phyloP scores from a whole-genome alignment of 2,329 filamentous ascomycete species.

The Laburnicola sp. region DNA sequence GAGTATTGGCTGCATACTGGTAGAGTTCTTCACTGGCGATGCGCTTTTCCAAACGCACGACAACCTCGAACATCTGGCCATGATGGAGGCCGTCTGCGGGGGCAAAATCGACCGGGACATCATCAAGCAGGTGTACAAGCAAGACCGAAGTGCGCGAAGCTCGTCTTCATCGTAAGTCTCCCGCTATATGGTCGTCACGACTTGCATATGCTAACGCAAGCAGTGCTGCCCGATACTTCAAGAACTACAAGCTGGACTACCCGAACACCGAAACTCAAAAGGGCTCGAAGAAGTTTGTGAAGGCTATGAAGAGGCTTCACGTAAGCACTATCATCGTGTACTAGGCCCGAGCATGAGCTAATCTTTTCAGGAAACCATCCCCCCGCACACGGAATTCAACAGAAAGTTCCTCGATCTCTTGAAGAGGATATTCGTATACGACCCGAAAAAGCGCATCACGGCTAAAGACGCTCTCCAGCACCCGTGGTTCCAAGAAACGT shows the following conservation, averaged over 20 bases:
- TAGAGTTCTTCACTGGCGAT: conserved; percentile 70
- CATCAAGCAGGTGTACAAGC: conserved; percentile 57
- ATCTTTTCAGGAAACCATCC: conserved; percentile 61
- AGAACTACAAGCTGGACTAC: conserved; percentile 62
- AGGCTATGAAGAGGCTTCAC: conserved; percentile 66
- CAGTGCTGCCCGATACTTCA: conserved; percentile 55
- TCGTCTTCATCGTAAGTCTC: conserved; percentile 58
- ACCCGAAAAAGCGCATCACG: conserved; percentile 66
- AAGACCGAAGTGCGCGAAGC: conserved; percentile 54
- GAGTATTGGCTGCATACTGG: conserved; percentile 70
- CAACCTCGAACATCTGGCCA: conserved; percentile 68
- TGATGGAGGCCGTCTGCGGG: conserved; percentile 68
- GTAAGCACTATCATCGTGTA: conserved; percentile 46
- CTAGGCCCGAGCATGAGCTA: conserved; percentile 12
- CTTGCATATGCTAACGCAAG: conserved; percentile 33
- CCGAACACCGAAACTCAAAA: conserved; percentile 65
- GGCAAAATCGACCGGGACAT: conserved; percentile 59
- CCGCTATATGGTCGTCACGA: too few relatives aligned
- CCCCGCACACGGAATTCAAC: conserved; percentile 62
- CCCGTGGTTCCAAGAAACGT: conserved; percentile 66
- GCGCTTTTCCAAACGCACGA: conserved; percentile 70
- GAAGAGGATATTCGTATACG: conserved; percentile 66
- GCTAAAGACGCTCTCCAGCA: conserved; percentile 68
- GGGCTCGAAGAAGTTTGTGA: conserved; percentile 67
- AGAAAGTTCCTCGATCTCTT: conserved; percentile 65